Evolutionary conservation across 2,329 filamentous ascomycete genomes (phyloP).

Genomic region (Colletotrichum lindemuthianum): DNA sequence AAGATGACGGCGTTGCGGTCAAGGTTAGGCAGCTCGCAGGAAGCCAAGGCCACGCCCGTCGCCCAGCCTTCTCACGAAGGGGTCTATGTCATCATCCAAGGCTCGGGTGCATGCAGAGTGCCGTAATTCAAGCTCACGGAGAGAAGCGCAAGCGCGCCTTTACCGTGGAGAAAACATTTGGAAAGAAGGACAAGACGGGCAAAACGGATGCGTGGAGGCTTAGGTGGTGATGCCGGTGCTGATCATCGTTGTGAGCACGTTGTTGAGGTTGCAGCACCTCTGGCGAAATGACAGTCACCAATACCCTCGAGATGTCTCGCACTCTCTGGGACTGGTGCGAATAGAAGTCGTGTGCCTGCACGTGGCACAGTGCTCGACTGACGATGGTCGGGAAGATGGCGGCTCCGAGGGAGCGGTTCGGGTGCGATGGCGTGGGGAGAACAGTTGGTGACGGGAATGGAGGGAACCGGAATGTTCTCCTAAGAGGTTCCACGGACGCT

Average conservation of each 20-base stretch:
- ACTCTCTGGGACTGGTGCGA: not conserved
- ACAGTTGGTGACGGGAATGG: slow-evolving; percentile 20
- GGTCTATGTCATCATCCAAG: slow-evolving; percentile 33
- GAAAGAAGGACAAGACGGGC: slow-evolving; percentile 18
- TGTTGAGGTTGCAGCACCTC: not conserved
- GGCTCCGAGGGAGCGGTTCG: slow-evolving; percentile 28
- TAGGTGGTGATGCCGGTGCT: slow-evolving; percentile 17
- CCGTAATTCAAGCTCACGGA: slow-evolving; percentile 31
- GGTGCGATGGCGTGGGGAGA: slow-evolving; percentile 11
- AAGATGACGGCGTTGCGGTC: slow-evolving; percentile 25
- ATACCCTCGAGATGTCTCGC: not conserved
- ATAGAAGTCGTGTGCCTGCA: not conserved
- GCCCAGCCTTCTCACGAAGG: slow-evolving; percentile 5
- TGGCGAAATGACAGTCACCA: slow-evolving; percentile 1
- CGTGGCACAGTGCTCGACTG: not conserved
- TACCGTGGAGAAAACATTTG: slow-evolving; percentile 5
- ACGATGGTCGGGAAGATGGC: slow-evolving; percentile 7
- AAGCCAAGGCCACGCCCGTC: not conserved
- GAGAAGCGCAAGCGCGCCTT: not conserved
- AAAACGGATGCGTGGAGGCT: slow-evolving; percentile 26
- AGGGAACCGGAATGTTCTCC: slow-evolving; percentile 7
- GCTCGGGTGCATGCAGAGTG: slow-evolving; percentile 27
- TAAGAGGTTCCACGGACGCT: slow-evolving; percentile 3
- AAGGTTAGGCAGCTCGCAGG: slow-evolving; percentile 1
- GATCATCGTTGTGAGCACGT: slow-evolving; percentile 29